Evolutionary conservation across 2,329 filamentous ascomycete species (phyloP).

Genomic region (Onygena corvina): DNA sequence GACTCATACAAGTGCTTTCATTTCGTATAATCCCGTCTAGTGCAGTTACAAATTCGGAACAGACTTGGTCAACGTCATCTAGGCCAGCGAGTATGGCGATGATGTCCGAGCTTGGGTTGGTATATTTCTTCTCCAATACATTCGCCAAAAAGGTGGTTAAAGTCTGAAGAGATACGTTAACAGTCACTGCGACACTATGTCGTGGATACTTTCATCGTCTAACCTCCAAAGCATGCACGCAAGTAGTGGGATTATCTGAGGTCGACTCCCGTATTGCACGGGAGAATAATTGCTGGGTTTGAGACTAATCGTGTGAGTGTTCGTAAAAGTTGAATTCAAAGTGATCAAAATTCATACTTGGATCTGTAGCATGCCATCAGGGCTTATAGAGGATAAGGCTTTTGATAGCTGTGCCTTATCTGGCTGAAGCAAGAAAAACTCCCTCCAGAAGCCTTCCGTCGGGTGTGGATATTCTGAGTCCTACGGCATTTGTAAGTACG

Average conservation of each 20-base stretch:
- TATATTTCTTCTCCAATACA: constrained; percentile 78
- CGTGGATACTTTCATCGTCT: constrained; percentile 23
- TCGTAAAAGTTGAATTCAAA: not conserved
- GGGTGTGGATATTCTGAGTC: constrained; percentile 39
- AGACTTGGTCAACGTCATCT: constrained; percentile 72
- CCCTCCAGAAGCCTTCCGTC: constrained; percentile 85
- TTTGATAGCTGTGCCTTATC: constrained; percentile 56
- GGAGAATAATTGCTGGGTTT: constrained; percentile 66
- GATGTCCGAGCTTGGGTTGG: constrained; percentile 88
- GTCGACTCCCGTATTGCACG: constrained; percentile 60
- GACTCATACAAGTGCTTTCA: constrained; percentile 58
- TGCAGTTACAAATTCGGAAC: constrained; percentile 75
- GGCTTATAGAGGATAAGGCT: constrained; percentile 57
- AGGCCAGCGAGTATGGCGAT: constrained; percentile 82
- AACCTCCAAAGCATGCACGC: constrained; percentile 79
- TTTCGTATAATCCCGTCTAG: constrained; percentile 74
- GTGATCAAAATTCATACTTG: constrained; percentile 41
- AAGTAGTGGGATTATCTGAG: constrained; percentile 46
- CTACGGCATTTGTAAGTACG: constrained; percentile 3
- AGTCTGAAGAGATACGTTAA: constrained; percentile 46
- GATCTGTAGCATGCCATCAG: constrained; percentile 62
- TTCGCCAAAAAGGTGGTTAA: constrained; percentile 76
- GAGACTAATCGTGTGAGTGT: constrained; percentile 33
- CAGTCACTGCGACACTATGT: not conserved
- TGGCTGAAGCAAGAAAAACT: constrained; percentile 83